A percentile compares a stretch with the other conserved stretches of the same genome.
These are phyloP conservation scores for Ustilago crameri DNA, from an alignment of 1,284 basidiomycete genomes.

Conservation along the genomic window DNA sequence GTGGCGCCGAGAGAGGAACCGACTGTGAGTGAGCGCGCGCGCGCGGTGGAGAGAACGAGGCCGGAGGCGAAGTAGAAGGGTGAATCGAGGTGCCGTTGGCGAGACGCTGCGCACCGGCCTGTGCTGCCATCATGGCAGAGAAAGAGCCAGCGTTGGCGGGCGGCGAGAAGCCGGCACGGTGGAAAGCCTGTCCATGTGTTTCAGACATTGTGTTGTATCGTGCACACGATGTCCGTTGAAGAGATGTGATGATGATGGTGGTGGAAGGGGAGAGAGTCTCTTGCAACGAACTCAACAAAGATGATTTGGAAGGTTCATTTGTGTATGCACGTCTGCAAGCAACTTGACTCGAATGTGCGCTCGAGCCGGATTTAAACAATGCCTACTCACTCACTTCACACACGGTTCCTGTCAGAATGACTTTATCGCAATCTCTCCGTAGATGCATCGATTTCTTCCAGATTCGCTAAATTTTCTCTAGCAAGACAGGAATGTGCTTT, in stretches of 20 bases:
- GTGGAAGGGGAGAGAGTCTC: background rate
- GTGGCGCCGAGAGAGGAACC: conserved; percentile 47
- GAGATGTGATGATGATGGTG: conserved; percentile 18
- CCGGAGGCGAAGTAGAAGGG: conserved; percentile 39
- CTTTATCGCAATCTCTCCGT: background rate
- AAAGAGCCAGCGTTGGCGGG: conserved; percentile 56
- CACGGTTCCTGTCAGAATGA: no score
- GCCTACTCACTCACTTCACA: no score
- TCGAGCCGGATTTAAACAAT: no score
- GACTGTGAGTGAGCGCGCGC: conserved; percentile 45
- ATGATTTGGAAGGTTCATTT: conserved; percentile 1
- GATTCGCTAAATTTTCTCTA: background rate
- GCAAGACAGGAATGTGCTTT: no score
- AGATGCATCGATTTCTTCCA: conserved; percentile 1
- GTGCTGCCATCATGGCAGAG: conserved; percentile 61
- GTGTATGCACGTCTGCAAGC: no score
- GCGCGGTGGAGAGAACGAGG: conserved; percentile 42
- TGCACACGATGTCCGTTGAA: conserved; percentile 10
- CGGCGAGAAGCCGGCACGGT: conserved; percentile 61
- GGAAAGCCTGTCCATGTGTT: conserved; percentile 58
- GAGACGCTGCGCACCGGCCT: conserved; percentile 41
- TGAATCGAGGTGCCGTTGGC: conserved; percentile 38
- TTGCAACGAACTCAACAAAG: background rate
- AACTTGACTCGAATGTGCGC: no score
- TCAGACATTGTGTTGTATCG: conserved; percentile 28